These are phyloP conservation scores for Barnettozyma siamensis DNA, from an alignment of 805 yeast species.

Conservation along the genomic window DNA sequence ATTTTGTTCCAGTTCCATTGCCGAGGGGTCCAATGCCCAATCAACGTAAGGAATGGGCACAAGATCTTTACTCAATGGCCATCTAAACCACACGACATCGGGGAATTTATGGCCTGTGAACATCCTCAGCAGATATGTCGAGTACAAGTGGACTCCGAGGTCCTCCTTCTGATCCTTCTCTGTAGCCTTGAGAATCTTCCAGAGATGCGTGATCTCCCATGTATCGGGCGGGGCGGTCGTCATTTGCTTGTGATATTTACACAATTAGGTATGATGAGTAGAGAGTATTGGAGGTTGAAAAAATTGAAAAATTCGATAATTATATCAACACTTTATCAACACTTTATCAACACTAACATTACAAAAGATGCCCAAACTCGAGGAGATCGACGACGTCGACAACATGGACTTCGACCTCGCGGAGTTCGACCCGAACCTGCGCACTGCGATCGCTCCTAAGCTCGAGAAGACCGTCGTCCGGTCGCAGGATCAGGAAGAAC, in stretches of 20 bases:
- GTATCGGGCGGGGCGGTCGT: not conserved
- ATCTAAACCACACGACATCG: slow-evolving; percentile 42
- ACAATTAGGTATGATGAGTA: too few relatives aligned
- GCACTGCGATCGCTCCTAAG: slow-evolving; percentile 67
- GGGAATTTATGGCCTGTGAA: slow-evolving; percentile 28
- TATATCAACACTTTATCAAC: not conserved
- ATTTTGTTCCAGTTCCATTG: too few relatives aligned
- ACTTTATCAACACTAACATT: not conserved
- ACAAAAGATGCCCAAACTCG: slow-evolving; percentile 57
- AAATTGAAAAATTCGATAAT: too few relatives aligned
- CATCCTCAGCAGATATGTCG: slow-evolving; percentile 41
- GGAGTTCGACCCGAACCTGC: slow-evolving; percentile 71
- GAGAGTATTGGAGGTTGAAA: too few relatives aligned
- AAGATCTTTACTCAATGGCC: slow-evolving; percentile 42
- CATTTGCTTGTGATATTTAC: too few relatives aligned
- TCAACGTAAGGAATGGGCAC: not conserved
- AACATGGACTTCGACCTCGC: slow-evolving; percentile 91
- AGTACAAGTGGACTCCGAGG: slow-evolving; percentile 59
- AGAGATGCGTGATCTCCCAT: too few relatives aligned
- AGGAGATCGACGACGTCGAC: slow-evolving; percentile 82
- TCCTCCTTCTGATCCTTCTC: slow-evolving; percentile 51
- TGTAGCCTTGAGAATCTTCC: slow-evolving; percentile 23
- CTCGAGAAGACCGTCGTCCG: slow-evolving; percentile 55
- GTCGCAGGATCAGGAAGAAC: slow-evolving; percentile 46
- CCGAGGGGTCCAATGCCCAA: not conserved